phyloP scores from a whole-genome alignment of 257 asterid species.

The Solanum etuberosum region DNA sequence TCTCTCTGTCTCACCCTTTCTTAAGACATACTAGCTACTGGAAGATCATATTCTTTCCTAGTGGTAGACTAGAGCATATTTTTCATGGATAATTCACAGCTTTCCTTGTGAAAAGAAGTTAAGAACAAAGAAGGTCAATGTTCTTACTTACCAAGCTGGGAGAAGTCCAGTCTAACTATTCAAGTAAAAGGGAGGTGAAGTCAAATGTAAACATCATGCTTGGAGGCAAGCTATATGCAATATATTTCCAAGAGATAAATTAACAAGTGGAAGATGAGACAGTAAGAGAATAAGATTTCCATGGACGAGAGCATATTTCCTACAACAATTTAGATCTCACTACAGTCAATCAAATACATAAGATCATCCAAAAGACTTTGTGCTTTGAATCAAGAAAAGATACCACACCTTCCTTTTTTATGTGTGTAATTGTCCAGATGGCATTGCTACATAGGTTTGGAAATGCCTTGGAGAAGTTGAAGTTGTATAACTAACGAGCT shows the following conservation, averaged over 20 bases:
- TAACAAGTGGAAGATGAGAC: neutral
- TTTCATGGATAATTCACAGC: neutral
- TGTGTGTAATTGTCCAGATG: neutral
- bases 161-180: neutral
- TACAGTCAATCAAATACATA: neutral
- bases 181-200: neutral
- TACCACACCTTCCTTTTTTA: neutral
- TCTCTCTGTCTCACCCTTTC: neutral
- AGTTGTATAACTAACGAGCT: neutral
- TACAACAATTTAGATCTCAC: neutral
- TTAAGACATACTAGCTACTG: neutral
- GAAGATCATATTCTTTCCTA: neutral
- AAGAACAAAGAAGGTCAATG: neutral
- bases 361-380: neutral
- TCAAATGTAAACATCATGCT: neutral
- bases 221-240: neutral
- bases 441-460: neutral
- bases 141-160: neutral
- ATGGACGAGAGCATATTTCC: neutral
- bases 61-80: neutral
- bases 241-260: neutral
- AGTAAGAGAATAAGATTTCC: neutral
- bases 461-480: neutral
- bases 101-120: neutral
- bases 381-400: neutral